Conservation (phyloP, 2,329 filamentous ascomycete genomes). For the Cucurbitaria berberidis region DNA sequence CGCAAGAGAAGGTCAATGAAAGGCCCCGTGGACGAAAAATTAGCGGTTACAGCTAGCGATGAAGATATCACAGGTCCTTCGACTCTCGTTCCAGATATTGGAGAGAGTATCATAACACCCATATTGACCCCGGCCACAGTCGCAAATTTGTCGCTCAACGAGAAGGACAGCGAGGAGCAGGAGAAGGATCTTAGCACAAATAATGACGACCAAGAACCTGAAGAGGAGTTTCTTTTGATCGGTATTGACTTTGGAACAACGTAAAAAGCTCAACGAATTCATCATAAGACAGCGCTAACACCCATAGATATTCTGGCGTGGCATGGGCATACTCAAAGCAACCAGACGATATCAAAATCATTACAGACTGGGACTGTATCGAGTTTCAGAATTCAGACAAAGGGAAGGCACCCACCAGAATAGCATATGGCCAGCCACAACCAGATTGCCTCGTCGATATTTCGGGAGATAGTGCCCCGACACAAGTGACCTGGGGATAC, state of each 20-base stretch:
- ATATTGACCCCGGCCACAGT: neutral
- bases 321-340: constrained; percentile 26
- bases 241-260: constrained; percentile 44
- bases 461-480: constrained; percentile 4
- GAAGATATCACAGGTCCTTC: neutral
- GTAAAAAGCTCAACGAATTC: constrained; percentile 19
- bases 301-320: constrained; percentile 35
- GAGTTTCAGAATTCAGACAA: constrained; percentile 1
- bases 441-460: constrained; percentile 11
- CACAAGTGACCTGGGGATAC: constrained; percentile 7
- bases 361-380: constrained; percentile 15
- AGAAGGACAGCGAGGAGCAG: neutral
- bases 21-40: neutral
- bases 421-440: neutral
- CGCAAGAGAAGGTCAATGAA: neutral
- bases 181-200: neutral
- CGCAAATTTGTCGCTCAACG: neutral
- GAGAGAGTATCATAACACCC: neutral
- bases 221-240: constrained; percentile 17
- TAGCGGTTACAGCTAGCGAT: neutral
- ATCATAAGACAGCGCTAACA: neutral
- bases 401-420: neutral
- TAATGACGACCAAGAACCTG: neutral
- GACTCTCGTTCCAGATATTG: neutral
- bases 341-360: constrained; percentile 11